Evolutionary conservation across 176 grass and related monocot genomes (phyloP), one percentile per base, ranked within the genome.

Genomic region (Avena insularis): DNA sequence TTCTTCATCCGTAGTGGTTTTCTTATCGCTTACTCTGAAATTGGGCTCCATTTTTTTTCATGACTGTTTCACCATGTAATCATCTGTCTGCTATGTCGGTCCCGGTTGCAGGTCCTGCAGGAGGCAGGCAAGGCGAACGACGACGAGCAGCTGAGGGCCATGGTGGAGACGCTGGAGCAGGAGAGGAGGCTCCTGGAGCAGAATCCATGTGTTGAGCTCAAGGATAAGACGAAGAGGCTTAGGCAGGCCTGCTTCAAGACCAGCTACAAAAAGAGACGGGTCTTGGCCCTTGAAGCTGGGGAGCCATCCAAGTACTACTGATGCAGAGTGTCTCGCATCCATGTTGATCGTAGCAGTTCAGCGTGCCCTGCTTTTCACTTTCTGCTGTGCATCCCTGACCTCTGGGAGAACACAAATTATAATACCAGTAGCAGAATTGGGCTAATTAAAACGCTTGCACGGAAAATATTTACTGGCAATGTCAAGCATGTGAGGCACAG

Each of bases 201-300:
- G 84, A 87, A 82, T 62, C 93, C 91, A 12, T 78, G 68, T 25
- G 88, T 87, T 45, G 73, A 93, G 56, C 80, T 95, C 15, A 87
- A 90, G 19, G 91, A 91, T 68, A 93, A 88, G 82, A 93, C 93
- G 0, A 95, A 91, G 91, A 95, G 83, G 84, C 84, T 95, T 40
- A 71, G 91, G 65, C 91, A 95, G 81, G 91, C 91, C 20, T 95
- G 89, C 84, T 95, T 93, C 88, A 95, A 95, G 82, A 89, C 84
- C 25, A 91, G 77, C 31, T 95, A 91, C 93, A 95, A 91, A 77
- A 95, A 78, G 84, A 93, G 86, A 54, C 79, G 91, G 4, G 86
- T 88, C 58, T 63, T 90, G 83, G 79, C 66, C 53, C 49, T 83
- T 33, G 78, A 62, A 84, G 69, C 48, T 45, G 81, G 47, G 20